These are phyloP conservation scores for Sclerotinia subarctica DNA, from an alignment of 2,329 filamentous ascomycete genomes.

Conservation along the genomic window DNA sequence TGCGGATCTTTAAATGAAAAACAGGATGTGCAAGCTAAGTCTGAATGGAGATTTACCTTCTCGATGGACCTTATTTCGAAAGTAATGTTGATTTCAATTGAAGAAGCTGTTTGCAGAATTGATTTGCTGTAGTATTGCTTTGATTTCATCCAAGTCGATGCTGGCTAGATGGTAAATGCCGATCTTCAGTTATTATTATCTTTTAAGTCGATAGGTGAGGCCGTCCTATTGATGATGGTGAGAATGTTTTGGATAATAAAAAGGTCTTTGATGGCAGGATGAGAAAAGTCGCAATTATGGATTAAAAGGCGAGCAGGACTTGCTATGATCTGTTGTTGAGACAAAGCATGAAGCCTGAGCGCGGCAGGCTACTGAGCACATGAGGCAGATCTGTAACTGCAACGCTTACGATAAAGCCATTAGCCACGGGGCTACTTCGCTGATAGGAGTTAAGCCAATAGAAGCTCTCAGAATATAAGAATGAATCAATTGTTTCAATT, in stretches of 20 bases:
- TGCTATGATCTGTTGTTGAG: constrained; percentile 16
- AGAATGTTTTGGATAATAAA: not conserved
- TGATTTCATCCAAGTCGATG: not conserved
- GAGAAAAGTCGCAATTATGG: constrained; percentile 1
- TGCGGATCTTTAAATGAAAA: not conserved
- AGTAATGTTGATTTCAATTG: not conserved
- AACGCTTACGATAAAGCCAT: constrained; percentile 2
- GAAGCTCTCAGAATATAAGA: not conserved
- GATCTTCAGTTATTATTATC: not conserved
- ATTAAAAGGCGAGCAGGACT: constrained; percentile 8
- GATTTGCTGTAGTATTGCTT: not conserved
- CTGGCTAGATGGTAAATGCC: not conserved
- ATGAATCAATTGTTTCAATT: not conserved
- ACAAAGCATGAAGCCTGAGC: constrained; percentile 17
- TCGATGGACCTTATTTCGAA: not conserved
- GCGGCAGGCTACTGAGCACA: not conserved
- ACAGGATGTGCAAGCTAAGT: not conserved
- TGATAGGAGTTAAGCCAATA: not conserved
- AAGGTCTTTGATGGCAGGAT: not conserved
- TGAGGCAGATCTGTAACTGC: constrained; percentile 13
- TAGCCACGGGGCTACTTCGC: not conserved
- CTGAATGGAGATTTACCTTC: not conserved
- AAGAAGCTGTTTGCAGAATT: not conserved
- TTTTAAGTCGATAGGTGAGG: not conserved
- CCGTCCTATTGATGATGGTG: not conserved